Evolutionary conservation across 306 rosid species (phyloP).

Genomic region (Betula pendula): DNA sequence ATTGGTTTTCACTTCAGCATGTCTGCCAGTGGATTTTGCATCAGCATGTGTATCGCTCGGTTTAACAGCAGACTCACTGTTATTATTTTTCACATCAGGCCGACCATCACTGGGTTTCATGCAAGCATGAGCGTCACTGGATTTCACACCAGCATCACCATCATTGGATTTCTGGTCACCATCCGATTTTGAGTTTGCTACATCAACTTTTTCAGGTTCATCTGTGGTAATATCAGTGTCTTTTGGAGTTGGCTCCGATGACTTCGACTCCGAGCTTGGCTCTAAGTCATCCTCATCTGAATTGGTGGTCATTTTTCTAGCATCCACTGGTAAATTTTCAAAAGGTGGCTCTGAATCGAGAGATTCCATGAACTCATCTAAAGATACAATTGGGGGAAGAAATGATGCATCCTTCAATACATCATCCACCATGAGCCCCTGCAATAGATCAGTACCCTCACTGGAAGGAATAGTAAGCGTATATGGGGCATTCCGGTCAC

Average conservation of each 20-base stretch:
- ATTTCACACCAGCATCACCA: constrained; percentile 11
- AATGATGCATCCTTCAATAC: constrained; percentile 70
- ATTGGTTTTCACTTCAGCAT: constrained; percentile 30
- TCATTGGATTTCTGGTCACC: constrained; percentile 28
- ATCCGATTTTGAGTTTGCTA: constrained; percentile 20
- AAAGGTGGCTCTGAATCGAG: constrained; percentile 80
- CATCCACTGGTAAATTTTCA: constrained; percentile 50
- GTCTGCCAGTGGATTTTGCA: constrained; percentile 31
- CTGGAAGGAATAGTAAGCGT: constrained; percentile 59
- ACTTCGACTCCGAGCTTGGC: constrained; percentile 40
- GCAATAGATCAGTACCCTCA: constrained; percentile 68
- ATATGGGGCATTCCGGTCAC: constrained; percentile 34
- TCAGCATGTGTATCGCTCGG: constrained; percentile 27
- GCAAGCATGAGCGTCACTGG: constrained; percentile 25
- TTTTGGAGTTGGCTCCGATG: constrained; percentile 39
- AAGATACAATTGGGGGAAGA: constrained; percentile 84
- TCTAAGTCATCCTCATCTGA: constrained; percentile 50
- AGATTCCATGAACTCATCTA: constrained; percentile 96
- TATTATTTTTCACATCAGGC: constrained; percentile 7
- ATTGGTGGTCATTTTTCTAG: constrained; percentile 42
- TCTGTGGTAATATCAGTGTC: constrained; percentile 26
- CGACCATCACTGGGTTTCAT: constrained; percentile 8
- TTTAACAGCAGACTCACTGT: constrained; percentile 10
- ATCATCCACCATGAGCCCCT: constrained; percentile 84
- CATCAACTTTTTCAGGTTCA: constrained; percentile 33